These are phyloP conservation scores for Fusarium brevicatenulatum DNA, from an alignment of 2,329 filamentous ascomycete genomes.

Conservation along the genomic window DNA sequence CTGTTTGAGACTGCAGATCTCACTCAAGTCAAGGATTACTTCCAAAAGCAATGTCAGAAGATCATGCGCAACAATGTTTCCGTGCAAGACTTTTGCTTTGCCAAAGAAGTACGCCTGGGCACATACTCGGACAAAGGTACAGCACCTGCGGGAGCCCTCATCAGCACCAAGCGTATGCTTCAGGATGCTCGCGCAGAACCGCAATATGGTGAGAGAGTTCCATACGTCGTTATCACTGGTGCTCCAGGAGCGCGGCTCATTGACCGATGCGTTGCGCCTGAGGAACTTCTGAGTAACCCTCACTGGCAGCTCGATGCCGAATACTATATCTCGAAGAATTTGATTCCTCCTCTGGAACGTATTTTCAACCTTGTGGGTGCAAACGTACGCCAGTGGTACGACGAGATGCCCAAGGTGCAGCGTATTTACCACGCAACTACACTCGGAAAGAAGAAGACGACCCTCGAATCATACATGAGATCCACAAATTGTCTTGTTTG, in stretches of 20 bases:
- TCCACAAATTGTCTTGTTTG: constrained; percentile 84
- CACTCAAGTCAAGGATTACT: constrained; percentile 88
- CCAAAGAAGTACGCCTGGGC: constrained; percentile 88
- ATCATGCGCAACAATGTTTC: constrained; percentile 91
- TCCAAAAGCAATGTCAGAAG: constrained; percentile 88
- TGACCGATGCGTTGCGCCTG: constrained; percentile 90
- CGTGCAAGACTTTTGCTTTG: constrained; percentile 96
- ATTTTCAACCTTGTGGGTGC: constrained; percentile 97
- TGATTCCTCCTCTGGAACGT: constrained; percentile 93
- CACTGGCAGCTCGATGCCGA: constrained; percentile 88
- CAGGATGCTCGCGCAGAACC: constrained; percentile 87
- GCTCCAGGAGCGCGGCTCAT: constrained; percentile 86
- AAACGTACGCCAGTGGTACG: constrained; percentile 90
- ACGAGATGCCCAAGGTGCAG: constrained; percentile 94
- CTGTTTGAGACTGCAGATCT: constrained; percentile 92
- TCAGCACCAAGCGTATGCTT: constrained; percentile 87
- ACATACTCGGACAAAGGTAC: constrained; percentile 82
- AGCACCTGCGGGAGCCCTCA: constrained; percentile 86
- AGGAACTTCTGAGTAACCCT: constrained; percentile 79
- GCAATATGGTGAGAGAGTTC: constrained; percentile 93
- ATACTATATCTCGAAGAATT: constrained; percentile 96
- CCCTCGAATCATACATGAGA: constrained; percentile 94
- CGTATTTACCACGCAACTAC: constrained; percentile 63
- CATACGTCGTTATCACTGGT: constrained; percentile 92
- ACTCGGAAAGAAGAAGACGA: constrained; percentile 65